A percentile compares a stretch with the other conserved stretches of the same genome.
These are phyloP conservation scores for Termitomyces sp. DNA, from an alignment of 768 basidiomycete genomes.

Conservation along the genomic window DNA sequence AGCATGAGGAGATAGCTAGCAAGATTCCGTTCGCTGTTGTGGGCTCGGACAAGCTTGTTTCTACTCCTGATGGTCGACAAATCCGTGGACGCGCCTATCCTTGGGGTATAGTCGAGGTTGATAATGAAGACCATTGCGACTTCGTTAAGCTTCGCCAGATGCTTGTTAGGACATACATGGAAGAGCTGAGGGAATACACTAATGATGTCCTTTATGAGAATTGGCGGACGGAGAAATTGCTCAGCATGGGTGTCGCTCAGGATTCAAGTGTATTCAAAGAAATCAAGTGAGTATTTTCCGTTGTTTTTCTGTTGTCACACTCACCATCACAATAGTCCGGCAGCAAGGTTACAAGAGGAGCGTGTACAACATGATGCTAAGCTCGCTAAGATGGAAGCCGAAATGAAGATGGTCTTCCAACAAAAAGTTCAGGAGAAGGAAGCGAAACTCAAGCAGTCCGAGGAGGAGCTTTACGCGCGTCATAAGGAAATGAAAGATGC, in stretches of 20 bases:
- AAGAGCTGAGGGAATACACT: slow-evolving; percentile 96
- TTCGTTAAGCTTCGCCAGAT: slow-evolving; percentile 99
- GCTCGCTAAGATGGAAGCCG: slow-evolving; percentile 98
- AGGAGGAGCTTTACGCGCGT: slow-evolving; percentile 97
- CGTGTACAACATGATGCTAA: slow-evolving; percentile 95
- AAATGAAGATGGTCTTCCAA: slow-evolving; percentile 99
- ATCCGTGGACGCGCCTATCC: slow-evolving; percentile 96
- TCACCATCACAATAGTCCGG: slow-evolving; percentile 57
- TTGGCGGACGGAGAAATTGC: slow-evolving; percentile 94
- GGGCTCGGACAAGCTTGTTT: slow-evolving; percentile 82
- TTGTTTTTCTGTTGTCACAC: background rate
- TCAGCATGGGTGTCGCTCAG: slow-evolving; percentile 97
- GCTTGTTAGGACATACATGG: slow-evolving; percentile 99
- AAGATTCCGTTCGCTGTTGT: slow-evolving; percentile 99
- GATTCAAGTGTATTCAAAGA: slow-evolving; percentile 99
- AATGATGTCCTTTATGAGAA: slow-evolving; percentile 96
- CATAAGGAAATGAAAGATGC: slow-evolving; percentile 99
- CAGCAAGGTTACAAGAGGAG: slow-evolving; percentile 94
- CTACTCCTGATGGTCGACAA: slow-evolving; percentile 81
- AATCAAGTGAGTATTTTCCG: slow-evolving; percentile 73
- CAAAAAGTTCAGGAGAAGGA: slow-evolving; percentile 99
- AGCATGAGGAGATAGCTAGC: slow-evolving; percentile 95
- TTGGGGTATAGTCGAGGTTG: slow-evolving; percentile 99
- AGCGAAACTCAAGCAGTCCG: slow-evolving; percentile 96
- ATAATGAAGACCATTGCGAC: slow-evolving; percentile 99